Base-by-base conservation (phyloP, 164 flowering plant species). In the Echeveria elegans region DNA sequence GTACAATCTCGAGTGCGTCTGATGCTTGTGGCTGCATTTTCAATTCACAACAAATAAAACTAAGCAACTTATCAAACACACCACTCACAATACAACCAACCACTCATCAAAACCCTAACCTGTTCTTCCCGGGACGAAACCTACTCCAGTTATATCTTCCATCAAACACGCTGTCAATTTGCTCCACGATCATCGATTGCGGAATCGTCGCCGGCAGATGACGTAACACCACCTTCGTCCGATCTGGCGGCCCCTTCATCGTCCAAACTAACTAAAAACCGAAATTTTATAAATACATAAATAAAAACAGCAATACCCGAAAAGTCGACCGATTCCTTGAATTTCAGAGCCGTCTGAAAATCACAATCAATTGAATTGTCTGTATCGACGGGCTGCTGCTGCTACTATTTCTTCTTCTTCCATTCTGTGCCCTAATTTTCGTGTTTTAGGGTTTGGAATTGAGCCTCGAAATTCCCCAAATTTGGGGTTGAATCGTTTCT, bases 161-260 rank as follows among this genome's bases (percentile, higher is more conserved):
- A 9, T 80, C 66, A 70, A 88, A 89, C 19, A 77, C 78, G 28
- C 50, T 67, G 64, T 89, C 95, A 69, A 92, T 80, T 63, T 84
- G 92, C 23, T 85, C 92, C 72, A 82, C 45, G 7, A 92, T 78
- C 67, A 68, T 72, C 11, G 84, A 68, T 79, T 83, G 85, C 10
- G 95, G 73, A 65, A 89, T 72, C 66, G 82, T 31, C 31, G 90
- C 91, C 70, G 98, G 98, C 85, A 92, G 82, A 85, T 86, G 96
- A 80, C 98, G 83, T 26, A 92, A 71, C 80, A 89, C 96, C 52
- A 89, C 91, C 74, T 92, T 89, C 29, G 90, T 88, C 68, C 90
- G 90, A 81, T 86, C 85, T 37, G 69, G 59, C 40, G 79, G 77
- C 62, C 84, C 89, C 79, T 83, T 84, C 88, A 86, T 83, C 64